Conservation (phyloP, 306 rosid genomes). For the Dryas drummondii region DNA sequence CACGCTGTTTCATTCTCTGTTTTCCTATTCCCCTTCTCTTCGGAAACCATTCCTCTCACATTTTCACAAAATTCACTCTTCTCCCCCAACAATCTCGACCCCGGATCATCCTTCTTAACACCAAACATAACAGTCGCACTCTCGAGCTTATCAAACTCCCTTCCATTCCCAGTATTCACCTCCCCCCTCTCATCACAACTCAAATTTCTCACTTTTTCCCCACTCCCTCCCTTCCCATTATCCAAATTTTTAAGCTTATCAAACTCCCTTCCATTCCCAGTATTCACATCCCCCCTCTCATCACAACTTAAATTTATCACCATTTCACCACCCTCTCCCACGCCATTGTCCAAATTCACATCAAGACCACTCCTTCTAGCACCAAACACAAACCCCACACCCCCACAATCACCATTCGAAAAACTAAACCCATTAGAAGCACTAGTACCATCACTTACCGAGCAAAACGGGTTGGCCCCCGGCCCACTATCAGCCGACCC, state of each 20-base stretch:
- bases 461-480: slow-evolving; percentile 48
- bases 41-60: slow-evolving; percentile 21
- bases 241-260: slow-evolving; percentile 23
- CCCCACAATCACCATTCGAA: slow-evolving; percentile 11
- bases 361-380: slow-evolving; percentile 7
- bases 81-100: slow-evolving; percentile 19
- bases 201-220: slow-evolving; percentile 13
- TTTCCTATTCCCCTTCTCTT: slow-evolving; percentile 15
- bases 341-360: slow-evolving; percentile 30
- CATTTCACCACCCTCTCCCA: slow-evolving; percentile 6
- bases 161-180: slow-evolving; percentile 21
- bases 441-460: slow-evolving; percentile 27
- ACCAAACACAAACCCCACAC: slow-evolving; percentile 18
- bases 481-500: slow-evolving; percentile 24
- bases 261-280: too few species aligned
- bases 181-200: slow-evolving; percentile 10
- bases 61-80: slow-evolving; percentile 16
- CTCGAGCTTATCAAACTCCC: slow-evolving; percentile 25
- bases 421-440: slow-evolving; percentile 16
- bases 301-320: slow-evolving; percentile 9
- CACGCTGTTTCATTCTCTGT: slow-evolving; percentile 21
- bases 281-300: neutral
- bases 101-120: slow-evolving; percentile 26
- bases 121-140: slow-evolving; percentile 42
- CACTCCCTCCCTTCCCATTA: slow-evolving; percentile 14